Conservation (phyloP, 257 asterid genomes). For the Avicennia marina region DNA sequence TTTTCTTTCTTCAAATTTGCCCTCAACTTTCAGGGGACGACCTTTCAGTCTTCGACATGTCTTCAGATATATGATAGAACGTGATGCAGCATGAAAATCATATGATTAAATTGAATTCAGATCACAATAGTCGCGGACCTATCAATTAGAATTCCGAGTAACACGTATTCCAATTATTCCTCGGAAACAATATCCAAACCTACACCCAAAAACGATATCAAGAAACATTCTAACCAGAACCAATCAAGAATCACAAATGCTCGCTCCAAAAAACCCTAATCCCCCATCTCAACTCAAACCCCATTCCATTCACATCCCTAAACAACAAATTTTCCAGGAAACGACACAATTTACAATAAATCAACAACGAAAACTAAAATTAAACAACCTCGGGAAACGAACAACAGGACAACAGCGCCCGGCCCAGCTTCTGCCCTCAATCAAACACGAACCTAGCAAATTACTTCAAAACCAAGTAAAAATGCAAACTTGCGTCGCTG, state of each 20-base stretch:
- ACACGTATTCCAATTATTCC: not conserved
- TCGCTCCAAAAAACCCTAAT: conserved; percentile 33
- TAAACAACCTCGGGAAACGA: not conserved
- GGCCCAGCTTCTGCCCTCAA: conserved; percentile 9
- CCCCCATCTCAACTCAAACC: conserved; percentile 21
- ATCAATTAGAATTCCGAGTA: conserved; percentile 1
- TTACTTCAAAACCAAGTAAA: not conserved
- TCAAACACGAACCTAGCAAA: conserved; percentile 14
- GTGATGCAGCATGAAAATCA: conserved; percentile 2
- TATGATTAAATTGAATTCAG: not conserved
- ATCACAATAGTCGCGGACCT: not conserved
- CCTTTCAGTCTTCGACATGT: not conserved
- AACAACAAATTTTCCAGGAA: not conserved
- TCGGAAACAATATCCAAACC: not conserved
- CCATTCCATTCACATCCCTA: conserved; percentile 22
- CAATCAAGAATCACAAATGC: conserved; percentile 25
- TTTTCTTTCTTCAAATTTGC: not conserved
- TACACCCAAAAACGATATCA: not conserved
- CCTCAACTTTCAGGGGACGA: not conserved
- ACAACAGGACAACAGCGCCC: not conserved
- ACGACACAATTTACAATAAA: too few relatives aligned
- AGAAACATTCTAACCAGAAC: conserved; percentile 4
- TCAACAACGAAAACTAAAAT: not conserved
- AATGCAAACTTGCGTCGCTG: conserved; percentile 15
- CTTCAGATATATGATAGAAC: conserved; percentile 1